Evolutionary conservation across 78 protist genomes (phyloP).

Genomic region (Planoprotostelium fungivorum): DNA sequence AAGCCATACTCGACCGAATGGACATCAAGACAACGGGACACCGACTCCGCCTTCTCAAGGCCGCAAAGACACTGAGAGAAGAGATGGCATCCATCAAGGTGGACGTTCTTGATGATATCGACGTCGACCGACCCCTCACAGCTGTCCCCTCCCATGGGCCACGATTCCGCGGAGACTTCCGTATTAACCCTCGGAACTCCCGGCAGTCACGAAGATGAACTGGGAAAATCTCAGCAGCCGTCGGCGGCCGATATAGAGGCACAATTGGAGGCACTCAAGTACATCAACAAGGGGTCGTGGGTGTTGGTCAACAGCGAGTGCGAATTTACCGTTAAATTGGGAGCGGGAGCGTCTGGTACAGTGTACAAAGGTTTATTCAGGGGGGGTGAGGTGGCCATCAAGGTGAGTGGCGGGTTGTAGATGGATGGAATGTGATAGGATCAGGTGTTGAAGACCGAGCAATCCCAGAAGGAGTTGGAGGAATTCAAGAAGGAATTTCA

Average conservation of each 20-base stretch:
- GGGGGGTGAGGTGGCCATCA: conserved; percentile 59
- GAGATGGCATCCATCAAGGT: background rate
- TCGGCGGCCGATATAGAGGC: background rate
- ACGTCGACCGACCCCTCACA: too few relatives aligned
- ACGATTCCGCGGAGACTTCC: too few relatives aligned
- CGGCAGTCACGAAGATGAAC: background rate
- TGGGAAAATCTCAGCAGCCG: background rate
- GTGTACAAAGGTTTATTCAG: conserved; percentile 61
- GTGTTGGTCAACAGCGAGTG: conserved; percentile 25
- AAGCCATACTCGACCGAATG: conserved; percentile 28
- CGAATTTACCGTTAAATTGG: conserved; percentile 55
- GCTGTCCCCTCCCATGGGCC: too few relatives aligned
- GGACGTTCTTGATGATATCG: too few relatives aligned
- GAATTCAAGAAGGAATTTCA: conserved; percentile 73
- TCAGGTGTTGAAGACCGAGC: conserved; percentile 6
- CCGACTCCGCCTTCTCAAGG: background rate
- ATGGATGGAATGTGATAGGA: background rate
- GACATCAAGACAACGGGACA: conserved; percentile 30
- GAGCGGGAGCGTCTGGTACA: conserved; percentile 58
- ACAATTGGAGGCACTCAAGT: conserved; percentile 17
- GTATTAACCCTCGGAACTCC: background rate
- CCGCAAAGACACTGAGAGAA: background rate
- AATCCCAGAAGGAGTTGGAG: conserved; percentile 41
- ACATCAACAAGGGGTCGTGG: conserved; percentile 19
- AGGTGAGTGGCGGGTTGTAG: conserved; percentile 14